A percentile compares a stretch with the other conserved stretches of the same genome.
These are phyloP conservation scores for Toxoplasma gondii DNA, from an alignment of 169 alveolate species.

Conservation along the genomic window DNA sequence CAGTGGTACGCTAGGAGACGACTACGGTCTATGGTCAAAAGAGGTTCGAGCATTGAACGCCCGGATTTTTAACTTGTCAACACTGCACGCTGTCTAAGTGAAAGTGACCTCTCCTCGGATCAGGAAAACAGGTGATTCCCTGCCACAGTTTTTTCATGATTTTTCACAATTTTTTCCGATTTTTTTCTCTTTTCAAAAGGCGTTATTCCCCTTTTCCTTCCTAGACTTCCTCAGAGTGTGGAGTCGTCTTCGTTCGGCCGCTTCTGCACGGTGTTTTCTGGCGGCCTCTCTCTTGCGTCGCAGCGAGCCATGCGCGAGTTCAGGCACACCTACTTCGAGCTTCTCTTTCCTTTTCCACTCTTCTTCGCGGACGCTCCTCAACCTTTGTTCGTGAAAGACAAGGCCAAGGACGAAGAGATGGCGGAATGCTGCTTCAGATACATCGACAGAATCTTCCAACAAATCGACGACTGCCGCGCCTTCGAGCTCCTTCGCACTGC, in stretches of 20 bases:
- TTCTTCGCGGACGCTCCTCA: slow-evolving; percentile 76
- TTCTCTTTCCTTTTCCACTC: slow-evolving; percentile 69
- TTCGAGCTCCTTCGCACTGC: slow-evolving; percentile 92
- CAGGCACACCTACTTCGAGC: slow-evolving; percentile 17
- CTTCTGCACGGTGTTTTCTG: too few relatives aligned
- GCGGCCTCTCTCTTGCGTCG: neutral
- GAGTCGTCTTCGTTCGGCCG: too few relatives aligned
- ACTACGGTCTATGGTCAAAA: too few relatives aligned
- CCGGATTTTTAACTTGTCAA: too few relatives aligned
- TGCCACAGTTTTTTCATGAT: neutral
- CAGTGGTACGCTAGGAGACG: too few relatives aligned
- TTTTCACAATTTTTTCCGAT: neutral
- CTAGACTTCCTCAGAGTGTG: too few relatives aligned
- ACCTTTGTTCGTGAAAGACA: slow-evolving; percentile 70
- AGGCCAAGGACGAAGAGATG: slow-evolving; percentile 60
- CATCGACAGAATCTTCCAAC: slow-evolving; percentile 67
- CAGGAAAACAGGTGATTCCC: too few relatives aligned
- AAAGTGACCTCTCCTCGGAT: too few relatives aligned
- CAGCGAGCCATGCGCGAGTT: slow-evolving; percentile 52
- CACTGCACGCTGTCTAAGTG: too few relatives aligned
- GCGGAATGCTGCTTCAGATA: slow-evolving; percentile 74
- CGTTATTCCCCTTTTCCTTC: too few relatives aligned
- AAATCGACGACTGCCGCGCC: slow-evolving; percentile 86
- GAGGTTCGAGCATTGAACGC: too few relatives aligned
- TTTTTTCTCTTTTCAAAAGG: neutral